phyloP scores from a whole-genome alignment of 179 eudicot genomes.

The Nepenthes alata region DNA sequence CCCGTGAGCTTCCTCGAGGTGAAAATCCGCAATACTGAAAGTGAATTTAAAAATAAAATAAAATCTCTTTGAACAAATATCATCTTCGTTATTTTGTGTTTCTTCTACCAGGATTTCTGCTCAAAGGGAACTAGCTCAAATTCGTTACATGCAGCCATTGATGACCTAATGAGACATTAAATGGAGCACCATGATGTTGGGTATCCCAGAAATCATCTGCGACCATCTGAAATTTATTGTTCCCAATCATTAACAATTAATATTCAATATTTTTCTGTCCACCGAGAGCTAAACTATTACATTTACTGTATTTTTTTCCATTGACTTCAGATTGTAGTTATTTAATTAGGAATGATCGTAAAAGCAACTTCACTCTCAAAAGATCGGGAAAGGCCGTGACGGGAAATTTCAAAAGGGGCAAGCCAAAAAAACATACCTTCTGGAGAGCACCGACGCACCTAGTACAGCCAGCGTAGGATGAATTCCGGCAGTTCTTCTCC shows the following conservation, averaged over 20 bases:
- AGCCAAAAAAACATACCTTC: conserved; percentile 33
- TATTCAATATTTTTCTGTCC: not conserved
- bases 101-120: too few species aligned
- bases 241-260: conserved; percentile 9
- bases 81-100: too few species aligned
- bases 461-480: conserved; percentile 84
- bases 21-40: too few species aligned
- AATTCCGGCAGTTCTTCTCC: conserved; percentile 66
- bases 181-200: not conserved
- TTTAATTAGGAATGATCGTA: too few species aligned
- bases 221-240: not conserved
- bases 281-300: not conserved
- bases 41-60: too few species aligned
- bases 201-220: conserved; percentile 6
- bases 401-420: not conserved
- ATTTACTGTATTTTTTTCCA: too few species aligned
- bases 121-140: too few species aligned
- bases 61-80: too few species aligned
- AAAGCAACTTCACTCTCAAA: too few species aligned
- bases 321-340: too few species aligned
- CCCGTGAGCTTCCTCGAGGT: too few species aligned
- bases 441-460: conserved; percentile 73
- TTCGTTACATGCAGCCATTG: not conserved
- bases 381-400: too few species aligned
- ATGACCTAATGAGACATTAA: conserved; percentile 1